Base-by-base conservation (phyloP, 495 filamentous ascomycete genomes). In the Viridothelium virens region DNA sequence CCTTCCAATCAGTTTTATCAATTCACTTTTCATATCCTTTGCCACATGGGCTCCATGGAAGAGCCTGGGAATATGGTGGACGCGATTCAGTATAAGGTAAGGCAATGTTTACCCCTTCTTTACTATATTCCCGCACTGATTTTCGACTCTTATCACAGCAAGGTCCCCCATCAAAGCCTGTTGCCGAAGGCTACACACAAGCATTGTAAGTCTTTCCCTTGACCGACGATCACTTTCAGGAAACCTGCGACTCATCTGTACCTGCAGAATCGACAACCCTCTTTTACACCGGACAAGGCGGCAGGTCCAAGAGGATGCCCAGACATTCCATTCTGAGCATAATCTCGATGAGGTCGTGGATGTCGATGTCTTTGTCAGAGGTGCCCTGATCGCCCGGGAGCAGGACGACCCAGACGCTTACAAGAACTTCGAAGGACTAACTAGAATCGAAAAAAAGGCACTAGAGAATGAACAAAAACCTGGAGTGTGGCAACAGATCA, bases 401-500 rank as follows among this genome's bases (percentile, higher is more conserved):
- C 33, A 62, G 18, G 64, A 62, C 3, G 67, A 69, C 38, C 64
- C 64, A 53, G 67, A 69, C 14, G 59, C 67, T 1, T 69, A 44
- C 47, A 44, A 59, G 25, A 66, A 53, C 38, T 59, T 69, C 5
- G 64, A 62, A 31, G 46, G 39, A 25, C 67, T 69, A 9, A 66
- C 67, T 5, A 14, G 82, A 10, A 73, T 72, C 0, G 87, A 89
- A 66, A 66, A 77, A 5, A 63, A 70, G 2, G 80, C 80, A 0
- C 75, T 91, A 36, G 76, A 75, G 39, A 74, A 82, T 33, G 88
- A 90, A 70, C 76, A 78, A 3, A 75, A 77, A 2, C 81, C 85
- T 70, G 59, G 64, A 16, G 85, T 86, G 56, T 91, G 85, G 84
- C 78, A 80, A 46, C 86, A 88, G 66, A 59, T 59, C 31, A 59